These are phyloP conservation scores for Phragmites australis DNA, from an alignment of 176 grass and related monocot species.

Conservation along the genomic window DNA sequence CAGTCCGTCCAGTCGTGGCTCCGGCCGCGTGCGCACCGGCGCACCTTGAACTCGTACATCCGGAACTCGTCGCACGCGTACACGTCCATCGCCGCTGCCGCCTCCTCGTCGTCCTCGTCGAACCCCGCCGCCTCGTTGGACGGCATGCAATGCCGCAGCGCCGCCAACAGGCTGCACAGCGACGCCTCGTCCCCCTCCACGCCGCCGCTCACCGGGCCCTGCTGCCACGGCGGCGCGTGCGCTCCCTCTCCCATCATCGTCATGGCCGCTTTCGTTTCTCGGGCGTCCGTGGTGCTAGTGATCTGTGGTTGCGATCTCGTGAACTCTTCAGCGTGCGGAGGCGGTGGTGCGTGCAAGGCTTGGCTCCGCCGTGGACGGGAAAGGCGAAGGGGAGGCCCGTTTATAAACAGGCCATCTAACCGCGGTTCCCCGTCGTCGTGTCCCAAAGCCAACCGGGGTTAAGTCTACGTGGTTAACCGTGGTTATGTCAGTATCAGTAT, in stretches of 20 bases:
- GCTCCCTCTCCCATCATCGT: slow-evolving; percentile 76
- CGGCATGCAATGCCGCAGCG: slow-evolving; percentile 51
- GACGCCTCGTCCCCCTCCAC: slow-evolving; percentile 36
- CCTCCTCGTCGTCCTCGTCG: slow-evolving; percentile 37
- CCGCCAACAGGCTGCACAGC: slow-evolving; percentile 40
- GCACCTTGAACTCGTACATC: slow-evolving; percentile 81
- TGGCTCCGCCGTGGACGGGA: slow-evolving; percentile 14
- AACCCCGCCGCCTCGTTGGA: slow-evolving; percentile 28
- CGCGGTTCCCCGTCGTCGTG: slow-evolving; percentile 16
- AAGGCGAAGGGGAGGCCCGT: neutral
- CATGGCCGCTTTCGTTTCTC: slow-evolving; percentile 6
- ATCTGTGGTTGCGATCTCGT: neutral
- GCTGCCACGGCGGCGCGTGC: slow-evolving; percentile 68
- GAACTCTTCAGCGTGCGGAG: neutral
- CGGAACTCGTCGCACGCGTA: slow-evolving; percentile 79
- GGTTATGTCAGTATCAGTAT: no score
- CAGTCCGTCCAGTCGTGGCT: slow-evolving; percentile 77
- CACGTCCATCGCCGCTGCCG: slow-evolving; percentile 41
- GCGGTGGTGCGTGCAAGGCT: neutral
- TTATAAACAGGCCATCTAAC: slow-evolving; percentile 61
- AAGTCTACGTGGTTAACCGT: neutral
- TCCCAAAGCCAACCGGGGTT: slow-evolving; percentile 24
- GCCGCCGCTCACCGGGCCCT: slow-evolving; percentile 11
- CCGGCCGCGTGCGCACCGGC: slow-evolving; percentile 52
- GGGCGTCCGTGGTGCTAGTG: neutral